A percentile compares a stretch with the other conserved stretches of the same genome.
Conservation (phyloP, 2,329 filamentous ascomycete species). For the Diaporthe destruens region DNA sequence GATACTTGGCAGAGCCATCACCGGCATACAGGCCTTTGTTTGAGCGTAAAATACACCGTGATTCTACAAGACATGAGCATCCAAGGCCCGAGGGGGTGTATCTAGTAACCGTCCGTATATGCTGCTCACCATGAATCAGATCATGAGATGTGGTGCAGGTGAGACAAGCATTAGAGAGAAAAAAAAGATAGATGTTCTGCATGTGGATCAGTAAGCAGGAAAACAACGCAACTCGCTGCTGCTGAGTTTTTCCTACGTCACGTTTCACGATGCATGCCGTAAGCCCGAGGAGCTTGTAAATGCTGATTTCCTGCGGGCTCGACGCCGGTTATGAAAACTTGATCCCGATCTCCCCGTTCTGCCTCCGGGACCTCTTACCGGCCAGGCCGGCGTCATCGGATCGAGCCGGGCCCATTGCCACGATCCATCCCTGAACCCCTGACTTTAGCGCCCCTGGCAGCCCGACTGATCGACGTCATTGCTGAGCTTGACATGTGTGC, state of each 20-base stretch:
- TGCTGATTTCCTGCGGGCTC: too few species aligned
- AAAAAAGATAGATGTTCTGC: neutral
- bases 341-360: neutral
- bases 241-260: neutral
- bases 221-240: neutral
- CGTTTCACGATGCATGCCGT: too few species aligned
- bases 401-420: constrained; percentile 36
- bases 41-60: constrained; percentile 51
- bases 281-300: neutral
- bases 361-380: constrained; percentile 1
- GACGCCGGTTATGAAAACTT: neutral
- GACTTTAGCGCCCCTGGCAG: constrained; percentile 35
- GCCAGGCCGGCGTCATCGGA: constrained; percentile 30
- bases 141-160: neutral
- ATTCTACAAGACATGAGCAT: neutral
- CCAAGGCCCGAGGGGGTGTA: neutral
- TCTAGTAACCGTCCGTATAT: neutral
- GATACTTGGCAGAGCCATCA: constrained; percentile 75
- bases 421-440: constrained; percentile 39
- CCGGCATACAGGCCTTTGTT: constrained; percentile 83
- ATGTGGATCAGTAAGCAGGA: neutral
- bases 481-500: constrained; percentile 1
- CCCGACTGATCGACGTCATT: constrained; percentile 36
- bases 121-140: neutral
- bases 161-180: neutral